Evolutionary conservation across 371 early-diverging fungal genomes (phyloP), one percentile per base, ranked within the genome.

Genomic region (Gilbertella persicaria): DNA sequence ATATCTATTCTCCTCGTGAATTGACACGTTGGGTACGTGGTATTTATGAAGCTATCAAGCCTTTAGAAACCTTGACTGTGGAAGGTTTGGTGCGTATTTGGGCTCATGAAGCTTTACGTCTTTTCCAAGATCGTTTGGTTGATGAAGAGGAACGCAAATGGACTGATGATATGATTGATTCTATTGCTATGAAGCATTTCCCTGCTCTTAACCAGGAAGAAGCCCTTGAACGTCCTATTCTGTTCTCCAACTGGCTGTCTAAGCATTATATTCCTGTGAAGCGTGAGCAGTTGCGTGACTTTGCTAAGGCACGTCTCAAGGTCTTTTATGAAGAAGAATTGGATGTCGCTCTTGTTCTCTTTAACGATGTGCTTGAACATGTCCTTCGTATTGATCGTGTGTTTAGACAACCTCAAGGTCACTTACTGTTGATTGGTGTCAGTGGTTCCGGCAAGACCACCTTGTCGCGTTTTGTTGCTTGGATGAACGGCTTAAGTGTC

Each of bases 321-420:
- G 95, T 95, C 39, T 99, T 98, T 63, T 97, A 97, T 71, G 99
- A 99, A 71, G 99, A 99, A 80, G 99, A 99, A 74, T 79, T 97
- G 37, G 98, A 98, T 69, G 94, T 95, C 5, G 94, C 90, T 7
- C 80, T 99, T 35, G 97, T 98, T 0, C 69, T 99, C 40, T 97
- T 97, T 73, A 90, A 98, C 64, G 96, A 97, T 67, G 97, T 96
- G 0, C 74, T 99, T 54, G 98, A 99, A 45, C 99, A 99, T 56
- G 96, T 96, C 16, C 79, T 98, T 33, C 89, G 99, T 57, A 98
- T 99, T 56, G 99, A 99, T 75, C 91, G 99, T 55, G 98, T 98
- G 10, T 95, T 99, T 78, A 83, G 96, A 33, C 99, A 98, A 66
- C 88, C 91, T 66, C 98, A 98, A 77, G 99, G 99, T 40, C 99